phyloP scores from a whole-genome alignment of 441 rosid genomes.

The Dalechampia spathulata region DNA sequence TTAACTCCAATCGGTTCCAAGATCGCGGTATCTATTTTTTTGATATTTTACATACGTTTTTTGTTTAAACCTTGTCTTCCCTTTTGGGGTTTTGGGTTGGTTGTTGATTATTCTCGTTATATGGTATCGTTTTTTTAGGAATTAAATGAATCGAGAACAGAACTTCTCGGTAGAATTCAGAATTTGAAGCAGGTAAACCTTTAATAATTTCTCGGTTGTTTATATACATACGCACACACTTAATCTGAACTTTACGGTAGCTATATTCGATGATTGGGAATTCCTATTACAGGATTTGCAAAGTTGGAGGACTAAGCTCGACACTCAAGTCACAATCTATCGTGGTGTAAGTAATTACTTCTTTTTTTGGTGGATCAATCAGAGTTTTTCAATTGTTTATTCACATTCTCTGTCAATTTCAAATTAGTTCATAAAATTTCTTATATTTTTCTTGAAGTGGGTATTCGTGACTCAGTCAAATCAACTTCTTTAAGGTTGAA shows the following conservation, averaged over 20 bases:
- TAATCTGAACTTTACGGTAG: too few relatives aligned
- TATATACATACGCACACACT: too few relatives aligned
- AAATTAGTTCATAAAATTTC: too few relatives aligned
- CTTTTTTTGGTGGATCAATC: neutral
- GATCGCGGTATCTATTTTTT: conserved; percentile 37
- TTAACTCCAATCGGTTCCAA: conserved; percentile 51
- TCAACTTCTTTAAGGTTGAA: too few relatives aligned
- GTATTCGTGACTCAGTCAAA: too few relatives aligned
- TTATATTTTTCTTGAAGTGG: too few relatives aligned
- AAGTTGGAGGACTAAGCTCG: conserved; percentile 86
- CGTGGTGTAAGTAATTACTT: conserved; percentile 46
- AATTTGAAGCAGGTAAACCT: conserved; percentile 79
- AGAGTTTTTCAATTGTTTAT: neutral
- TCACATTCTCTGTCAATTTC: too few relatives aligned
- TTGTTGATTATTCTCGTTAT: neutral
- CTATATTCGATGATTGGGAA: too few relatives aligned
- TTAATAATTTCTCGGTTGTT: conserved; percentile 7
- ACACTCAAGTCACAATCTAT: conserved; percentile 81
- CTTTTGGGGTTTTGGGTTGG: too few relatives aligned
- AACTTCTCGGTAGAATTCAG: conserved; percentile 71
- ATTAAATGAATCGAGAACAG: conserved; percentile 72
- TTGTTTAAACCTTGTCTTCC: too few relatives aligned
- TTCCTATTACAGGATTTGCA: conserved; percentile 98
- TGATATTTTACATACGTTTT: neutral
- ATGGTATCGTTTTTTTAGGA: conserved; percentile 35